A percentile compares a stretch with the other conserved stretches of the same genome.
Evolutionary conservation across 495 filamentous ascomycete genomes (phyloP).

Genomic region (Letharia columbiana): DNA sequence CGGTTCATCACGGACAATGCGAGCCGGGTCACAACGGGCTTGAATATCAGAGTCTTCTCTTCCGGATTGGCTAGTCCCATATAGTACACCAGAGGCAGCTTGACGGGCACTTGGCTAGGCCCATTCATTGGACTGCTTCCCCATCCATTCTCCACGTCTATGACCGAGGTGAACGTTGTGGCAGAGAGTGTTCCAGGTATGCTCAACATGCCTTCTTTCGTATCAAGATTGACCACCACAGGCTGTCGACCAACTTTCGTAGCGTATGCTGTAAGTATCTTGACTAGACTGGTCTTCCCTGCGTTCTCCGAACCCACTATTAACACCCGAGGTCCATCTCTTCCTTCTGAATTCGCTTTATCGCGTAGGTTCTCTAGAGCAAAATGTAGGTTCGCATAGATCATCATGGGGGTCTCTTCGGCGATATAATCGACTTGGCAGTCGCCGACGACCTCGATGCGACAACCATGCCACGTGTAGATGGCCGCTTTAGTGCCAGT

Average conservation of each 20-base stretch:
- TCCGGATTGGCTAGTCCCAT: slow-evolving; percentile 70
- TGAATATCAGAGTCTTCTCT: slow-evolving; percentile 63
- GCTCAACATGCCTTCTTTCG: slow-evolving; percentile 73
- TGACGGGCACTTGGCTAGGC: slow-evolving; percentile 78
- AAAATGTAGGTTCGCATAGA: slow-evolving; percentile 81
- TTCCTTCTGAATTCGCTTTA: slow-evolving; percentile 39
- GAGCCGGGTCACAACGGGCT: slow-evolving; percentile 63
- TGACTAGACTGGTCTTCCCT: slow-evolving; percentile 79
- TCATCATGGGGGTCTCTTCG: slow-evolving; percentile 76
- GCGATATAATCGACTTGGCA: slow-evolving; percentile 65
- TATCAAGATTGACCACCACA: slow-evolving; percentile 77
- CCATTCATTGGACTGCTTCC: slow-evolving; percentile 86
- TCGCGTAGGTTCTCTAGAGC: slow-evolving; percentile 61
- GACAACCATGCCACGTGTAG: slow-evolving; percentile 85
- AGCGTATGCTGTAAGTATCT: slow-evolving; percentile 74
- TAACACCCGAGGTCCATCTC: slow-evolving; percentile 70
- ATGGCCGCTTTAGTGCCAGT: slow-evolving; percentile 76
- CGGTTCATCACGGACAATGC: slow-evolving; percentile 71
- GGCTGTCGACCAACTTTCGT: slow-evolving; percentile 68
- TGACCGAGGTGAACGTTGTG: slow-evolving; percentile 68
- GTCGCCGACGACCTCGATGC: slow-evolving; percentile 60
- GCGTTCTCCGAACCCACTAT: slow-evolving; percentile 72
- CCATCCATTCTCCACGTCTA: slow-evolving; percentile 88
- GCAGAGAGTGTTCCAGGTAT: slow-evolving; percentile 82
- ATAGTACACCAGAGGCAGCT: slow-evolving; percentile 86